These are phyloP conservation scores for Fraxinus nigra DNA, from an alignment of 305 asterid species.

Conservation along the genomic window DNA sequence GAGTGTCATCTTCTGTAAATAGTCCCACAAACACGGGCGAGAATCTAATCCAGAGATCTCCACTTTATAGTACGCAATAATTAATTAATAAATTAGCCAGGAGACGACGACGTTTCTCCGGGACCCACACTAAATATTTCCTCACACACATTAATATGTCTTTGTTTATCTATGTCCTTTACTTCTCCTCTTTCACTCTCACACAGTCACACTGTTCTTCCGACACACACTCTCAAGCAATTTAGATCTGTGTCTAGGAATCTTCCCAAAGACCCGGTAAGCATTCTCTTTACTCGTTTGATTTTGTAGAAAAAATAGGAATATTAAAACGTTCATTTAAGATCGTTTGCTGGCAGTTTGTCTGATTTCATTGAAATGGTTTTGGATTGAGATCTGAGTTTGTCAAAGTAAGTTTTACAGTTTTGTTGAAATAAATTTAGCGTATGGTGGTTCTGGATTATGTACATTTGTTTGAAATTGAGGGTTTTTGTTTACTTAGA, in stretches of 20 bases:
- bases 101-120: conserved; percentile 18
- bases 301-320: neutral
- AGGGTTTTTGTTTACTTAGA: conserved; percentile 14
- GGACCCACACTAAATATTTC: conserved; percentile 16
- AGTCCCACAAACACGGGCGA: conserved; percentile 11
- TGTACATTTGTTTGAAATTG: conserved; percentile 17
- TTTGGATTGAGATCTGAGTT: neutral
- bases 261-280: conserved; percentile 21
- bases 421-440: neutral
- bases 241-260: conserved; percentile 34
- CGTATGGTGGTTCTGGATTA: conserved; percentile 2
- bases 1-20: conserved; percentile 22
- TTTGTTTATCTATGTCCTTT: conserved; percentile 15
- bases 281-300: conserved; percentile 14
- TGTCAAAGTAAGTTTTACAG: neutral
- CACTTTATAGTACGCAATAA: conserved; percentile 3
- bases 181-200: conserved; percentile 14
- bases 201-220: neutral
- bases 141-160: neutral
- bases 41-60: conserved; percentile 3
- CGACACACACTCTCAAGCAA: conserved; percentile 20
- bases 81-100: conserved; percentile 2
- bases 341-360: neutral
- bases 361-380: neutral
- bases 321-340: conserved; percentile 4